Evolutionary conservation across 2,329 filamentous ascomycete genomes (phyloP).

Genomic region (Cercospora sp.): DNA sequence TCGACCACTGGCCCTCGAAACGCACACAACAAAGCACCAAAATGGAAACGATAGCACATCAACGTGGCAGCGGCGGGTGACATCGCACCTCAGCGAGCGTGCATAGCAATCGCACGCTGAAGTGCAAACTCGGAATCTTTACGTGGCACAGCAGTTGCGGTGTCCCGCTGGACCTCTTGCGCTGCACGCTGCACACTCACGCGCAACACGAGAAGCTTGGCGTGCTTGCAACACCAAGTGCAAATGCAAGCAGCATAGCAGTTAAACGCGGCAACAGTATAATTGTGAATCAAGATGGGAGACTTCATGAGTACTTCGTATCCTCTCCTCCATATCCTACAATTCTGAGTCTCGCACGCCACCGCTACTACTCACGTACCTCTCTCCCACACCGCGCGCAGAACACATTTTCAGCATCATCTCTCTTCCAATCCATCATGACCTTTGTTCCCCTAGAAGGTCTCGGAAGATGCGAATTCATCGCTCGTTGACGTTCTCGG

Average conservation of each 20-base stretch:
- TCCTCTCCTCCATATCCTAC: background rate
- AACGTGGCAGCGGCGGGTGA: background rate
- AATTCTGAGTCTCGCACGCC: background rate
- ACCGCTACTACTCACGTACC: background rate
- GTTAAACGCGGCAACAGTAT: background rate
- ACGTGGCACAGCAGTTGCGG: background rate
- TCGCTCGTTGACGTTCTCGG: background rate
- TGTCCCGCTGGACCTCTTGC: background rate
- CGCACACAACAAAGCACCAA: background rate
- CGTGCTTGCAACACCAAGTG: background rate
- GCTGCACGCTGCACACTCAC: background rate
- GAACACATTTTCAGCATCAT: background rate
- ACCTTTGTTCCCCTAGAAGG: background rate
- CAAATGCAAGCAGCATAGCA: background rate
- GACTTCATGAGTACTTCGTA: background rate
- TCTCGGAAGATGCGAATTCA: background rate
- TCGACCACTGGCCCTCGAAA: background rate
- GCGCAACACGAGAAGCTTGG: background rate
- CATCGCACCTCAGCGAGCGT: background rate
- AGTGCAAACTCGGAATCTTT: background rate
- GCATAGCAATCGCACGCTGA: background rate
- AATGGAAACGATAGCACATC: background rate
- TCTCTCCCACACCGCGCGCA: background rate
- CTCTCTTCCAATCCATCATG: background rate
- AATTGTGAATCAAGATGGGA: background rate